Evolutionary conservation across 441 rosid genomes (phyloP).

Genomic region (Corymbia citriodora): DNA sequence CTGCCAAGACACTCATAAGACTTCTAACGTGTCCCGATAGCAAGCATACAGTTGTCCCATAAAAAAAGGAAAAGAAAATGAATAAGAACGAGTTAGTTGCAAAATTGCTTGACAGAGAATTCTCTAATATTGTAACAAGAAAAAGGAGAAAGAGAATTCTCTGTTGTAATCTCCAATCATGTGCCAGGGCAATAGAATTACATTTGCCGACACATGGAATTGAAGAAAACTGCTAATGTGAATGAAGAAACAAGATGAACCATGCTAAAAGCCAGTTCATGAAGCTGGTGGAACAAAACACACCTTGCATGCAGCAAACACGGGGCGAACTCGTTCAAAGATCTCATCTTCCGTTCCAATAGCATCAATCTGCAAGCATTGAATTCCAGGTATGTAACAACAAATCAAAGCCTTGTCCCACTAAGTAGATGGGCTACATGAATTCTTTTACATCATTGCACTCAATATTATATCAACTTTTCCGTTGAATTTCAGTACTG

Average conservation of each 20-base stretch:
- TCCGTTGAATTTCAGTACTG: not conserved
- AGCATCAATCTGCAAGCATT: constrained; percentile 72
- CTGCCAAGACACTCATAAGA: not conserved
- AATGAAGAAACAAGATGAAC: not conserved
- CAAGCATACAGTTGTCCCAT: not conserved
- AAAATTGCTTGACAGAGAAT: not conserved
- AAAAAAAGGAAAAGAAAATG: not conserved
- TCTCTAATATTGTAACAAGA: not conserved
- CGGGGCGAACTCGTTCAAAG: constrained; percentile 63
- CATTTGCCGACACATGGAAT: not conserved
- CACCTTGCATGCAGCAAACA: constrained; percentile 61
- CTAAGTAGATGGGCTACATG: not conserved
- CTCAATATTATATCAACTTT: not conserved
- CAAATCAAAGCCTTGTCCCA: not conserved
- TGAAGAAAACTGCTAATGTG: not conserved
- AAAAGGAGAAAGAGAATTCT: not conserved
- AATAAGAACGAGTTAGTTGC: not conserved
- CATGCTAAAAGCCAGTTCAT: not conserved
- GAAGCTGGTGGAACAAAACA: not conserved
- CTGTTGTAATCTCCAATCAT: not conserved
- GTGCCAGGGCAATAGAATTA: not conserved
- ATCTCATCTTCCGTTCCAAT: constrained; percentile 81
- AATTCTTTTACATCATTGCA: not conserved
- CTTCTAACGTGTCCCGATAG: not conserved
- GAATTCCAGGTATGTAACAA: not conserved